Evolutionary conservation across 2,329 filamentous ascomycete genomes (phyloP).

Genomic region (Albophoma yamanashiensis): DNA sequence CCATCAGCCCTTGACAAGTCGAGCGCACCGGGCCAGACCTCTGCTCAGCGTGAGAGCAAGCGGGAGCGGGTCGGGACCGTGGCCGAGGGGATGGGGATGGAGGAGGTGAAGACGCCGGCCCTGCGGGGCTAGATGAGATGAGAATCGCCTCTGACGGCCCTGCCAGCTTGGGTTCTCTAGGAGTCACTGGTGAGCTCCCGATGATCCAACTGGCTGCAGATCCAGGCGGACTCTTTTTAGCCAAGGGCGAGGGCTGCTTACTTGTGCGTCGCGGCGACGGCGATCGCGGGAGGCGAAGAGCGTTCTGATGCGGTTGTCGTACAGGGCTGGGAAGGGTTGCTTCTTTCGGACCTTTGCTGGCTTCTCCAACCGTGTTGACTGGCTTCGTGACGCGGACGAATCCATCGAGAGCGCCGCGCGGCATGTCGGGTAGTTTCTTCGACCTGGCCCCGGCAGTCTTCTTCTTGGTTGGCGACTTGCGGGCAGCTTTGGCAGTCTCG

Average conservation of each 20-base stretch:
- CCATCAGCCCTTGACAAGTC: constrained; percentile 11
- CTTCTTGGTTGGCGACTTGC: constrained; percentile 14
- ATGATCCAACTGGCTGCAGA: constrained; percentile 24
- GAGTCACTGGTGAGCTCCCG: constrained; percentile 30
- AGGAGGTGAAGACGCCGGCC: constrained; percentile 16
- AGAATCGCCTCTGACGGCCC: constrained; percentile 26
- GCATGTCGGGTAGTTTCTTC: constrained; percentile 10
- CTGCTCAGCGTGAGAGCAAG: constrained; percentile 7
- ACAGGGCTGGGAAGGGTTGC: not conserved
- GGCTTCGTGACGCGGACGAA: constrained; percentile 31
- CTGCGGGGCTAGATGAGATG: constrained; percentile 33
- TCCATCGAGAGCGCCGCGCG: constrained; percentile 25
- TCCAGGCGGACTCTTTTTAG: constrained; percentile 11
- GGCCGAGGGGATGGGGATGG: constrained; percentile 11
- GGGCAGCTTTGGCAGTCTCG: constrained; percentile 9
- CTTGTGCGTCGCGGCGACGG: constrained; percentile 11
- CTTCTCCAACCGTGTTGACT: constrained; percentile 3
- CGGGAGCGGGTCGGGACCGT: constrained; percentile 1
- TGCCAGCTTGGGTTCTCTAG: constrained; percentile 21
- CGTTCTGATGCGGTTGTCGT: constrained; percentile 5
- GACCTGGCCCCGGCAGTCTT: constrained; percentile 7
- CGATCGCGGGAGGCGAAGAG: not conserved
- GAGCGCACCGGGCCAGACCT: constrained; percentile 14
- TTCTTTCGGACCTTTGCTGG: constrained; percentile 3
- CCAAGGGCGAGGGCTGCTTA: constrained; percentile 23